Evolutionary conservation across 2,329 filamentous ascomycete genomes (phyloP), one percentile per base, ranked within the genome.

Genomic region (Sporothrix variecibatus): DNA sequence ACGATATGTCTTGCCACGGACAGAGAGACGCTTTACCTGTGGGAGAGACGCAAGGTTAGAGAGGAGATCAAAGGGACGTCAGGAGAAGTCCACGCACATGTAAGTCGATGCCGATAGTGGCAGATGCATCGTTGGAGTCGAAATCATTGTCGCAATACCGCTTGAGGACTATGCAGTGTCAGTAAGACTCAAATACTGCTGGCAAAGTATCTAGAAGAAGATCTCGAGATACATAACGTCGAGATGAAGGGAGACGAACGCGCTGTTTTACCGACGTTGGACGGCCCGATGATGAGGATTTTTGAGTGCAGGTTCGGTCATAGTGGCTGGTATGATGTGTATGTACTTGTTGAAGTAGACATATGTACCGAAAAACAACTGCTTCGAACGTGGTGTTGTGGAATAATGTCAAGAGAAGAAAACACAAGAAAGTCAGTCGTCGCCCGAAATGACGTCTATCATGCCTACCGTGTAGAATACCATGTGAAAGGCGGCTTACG

Each of bases 121-220:
- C 86, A 7, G 86, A 85, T 3, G 86, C 85, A 49, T 83, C 84
- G 78, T 88, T 86, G 5, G 86, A 84, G 74, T 89, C 87, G 77
- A 88, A 89, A 77, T 88, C 86, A 78, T 88, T 86, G 76, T 88
- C 86, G 79, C 86, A 88, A 77, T 89, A 89, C 77, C 87, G 82
- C 75, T 86, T 84, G 65, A 89, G 81, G 75, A 89, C 86, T 88
- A 77, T 28, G 8, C 7, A 46, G 72, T 40, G 23, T 68, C 43
- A 34, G 71, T 11, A 60, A 53, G 15, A 72, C 51, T 38, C 65
- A 58, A 26, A 11, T 17, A 20, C 15, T 6, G 17, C 43, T 2
- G 43, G 40, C 40, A 43, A 43, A 43, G 12, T 43, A 12, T 15
- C 40, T 43, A 2, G 8, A 2, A 9, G 26, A 34, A 8, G 17